A percentile compares a stretch with the other conserved stretches of the same genome.
Conservation (phyloP, 805 yeast genomes). For the Monosporozyma servazzii region DNA sequence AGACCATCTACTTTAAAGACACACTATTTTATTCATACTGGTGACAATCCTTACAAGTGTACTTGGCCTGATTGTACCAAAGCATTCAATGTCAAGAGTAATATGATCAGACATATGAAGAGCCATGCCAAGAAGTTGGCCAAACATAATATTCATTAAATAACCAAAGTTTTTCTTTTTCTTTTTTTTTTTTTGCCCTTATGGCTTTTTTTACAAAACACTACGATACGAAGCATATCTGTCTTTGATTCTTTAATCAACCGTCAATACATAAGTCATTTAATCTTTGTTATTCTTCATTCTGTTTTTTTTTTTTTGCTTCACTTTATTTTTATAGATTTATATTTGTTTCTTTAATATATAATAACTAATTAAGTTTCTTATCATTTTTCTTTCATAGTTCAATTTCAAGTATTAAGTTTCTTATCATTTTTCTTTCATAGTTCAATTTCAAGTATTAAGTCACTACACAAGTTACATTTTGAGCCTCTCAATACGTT, state of each 20-base stretch:
- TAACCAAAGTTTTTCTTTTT: background rate
- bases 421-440: too few relatives aligned
- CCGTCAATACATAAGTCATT: background rate
- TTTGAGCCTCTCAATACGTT: too few relatives aligned
- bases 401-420: too few relatives aligned
- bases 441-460: too few relatives aligned
- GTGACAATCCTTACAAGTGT: constrained; percentile 63
- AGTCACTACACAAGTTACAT: too few relatives aligned
- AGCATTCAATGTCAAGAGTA: constrained; percentile 65
- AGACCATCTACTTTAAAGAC: constrained; percentile 76
- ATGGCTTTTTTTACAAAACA: background rate
- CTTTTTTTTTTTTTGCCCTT: background rate
- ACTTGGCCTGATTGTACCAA: constrained; percentile 57
- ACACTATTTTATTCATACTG: constrained; percentile 72
- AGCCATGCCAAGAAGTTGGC: constrained; percentile 42
- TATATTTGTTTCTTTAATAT: too few relatives aligned
- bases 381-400: too few relatives aligned
- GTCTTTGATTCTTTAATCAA: background rate
- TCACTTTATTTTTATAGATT: too few relatives aligned
- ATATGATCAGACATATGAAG: constrained; percentile 70
- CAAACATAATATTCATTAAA: background rate
- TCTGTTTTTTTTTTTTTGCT: background rate
- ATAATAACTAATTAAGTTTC: too few relatives aligned
- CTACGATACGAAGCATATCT: background rate
- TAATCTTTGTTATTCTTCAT: background rate